Evolutionary conservation across 805 yeast species (phyloP), one percentile per base, ranked within the genome.

Genomic region (Zygosaccharomyces bailii): DNA sequence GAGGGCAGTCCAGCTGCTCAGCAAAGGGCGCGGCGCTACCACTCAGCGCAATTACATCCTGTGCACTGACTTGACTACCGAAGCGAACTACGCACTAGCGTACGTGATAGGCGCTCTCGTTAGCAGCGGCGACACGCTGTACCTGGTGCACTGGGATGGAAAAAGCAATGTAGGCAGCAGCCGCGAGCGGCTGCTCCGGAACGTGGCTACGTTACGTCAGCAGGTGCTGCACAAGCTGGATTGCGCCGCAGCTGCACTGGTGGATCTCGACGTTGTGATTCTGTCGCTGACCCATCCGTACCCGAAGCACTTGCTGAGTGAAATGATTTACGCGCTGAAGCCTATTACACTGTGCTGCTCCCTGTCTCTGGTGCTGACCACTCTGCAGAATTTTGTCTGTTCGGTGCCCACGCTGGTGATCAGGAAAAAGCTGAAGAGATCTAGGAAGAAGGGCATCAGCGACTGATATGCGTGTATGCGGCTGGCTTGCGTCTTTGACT

Each of bases 41-140:
- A 45, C 49, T 3, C 54, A 73, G n/a, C 79, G 79, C 53, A 76
- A 86, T 59, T 87, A 81, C 62, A 66, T 89, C 38, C 74, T 88
- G 16, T 87, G 93, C 57, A 77, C 84, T 69, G 96, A 90, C 61
- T 75, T 84, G 50, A 80, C 91, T 3, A 84, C 87, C 0, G 96
- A 88, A 60, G 82, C 95, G 2, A 72, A 74, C 30, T 85, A 84
- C 63, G 93, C 96, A 0, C 70, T 90, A 17, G 93, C 87, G 56
- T 89, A 96, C 85, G 78, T 89, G 34, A 72, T 90, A 53, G 97
- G 97, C 2, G 78, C 95, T 0, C 83, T 88, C 0, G 71, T 89
- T 37, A 84, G 82, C 17, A 89, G 86, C 57, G 93, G 93, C 0
- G 84, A 88, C 43, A 87, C 89, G 0, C 65, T 89, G 43, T 86